Percentiles rank a stretch among this genome's conserved stretches.
Evolutionary conservation across 768 basidiomycete species (phyloP).

Genomic region (Cyathus striatus): DNA sequence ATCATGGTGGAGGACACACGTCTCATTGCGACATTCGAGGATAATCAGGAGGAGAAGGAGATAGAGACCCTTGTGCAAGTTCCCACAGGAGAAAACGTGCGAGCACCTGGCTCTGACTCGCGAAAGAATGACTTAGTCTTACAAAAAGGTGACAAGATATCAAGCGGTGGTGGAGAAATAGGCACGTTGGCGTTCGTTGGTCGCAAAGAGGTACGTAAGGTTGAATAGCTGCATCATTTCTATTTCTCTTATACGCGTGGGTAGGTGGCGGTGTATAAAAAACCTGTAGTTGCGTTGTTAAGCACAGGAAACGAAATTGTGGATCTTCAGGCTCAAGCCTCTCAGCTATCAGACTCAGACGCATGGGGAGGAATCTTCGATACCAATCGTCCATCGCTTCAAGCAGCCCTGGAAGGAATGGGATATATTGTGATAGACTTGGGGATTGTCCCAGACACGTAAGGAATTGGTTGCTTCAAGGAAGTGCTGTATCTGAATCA

Average conservation of each 20-base stretch:
- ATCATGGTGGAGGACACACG: slow-evolving; percentile 94
- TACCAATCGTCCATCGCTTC: slow-evolving; percentile 80
- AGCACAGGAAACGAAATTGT: slow-evolving; percentile 85
- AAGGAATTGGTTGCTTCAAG: too few species aligned
- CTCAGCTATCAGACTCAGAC: slow-evolving; percentile 22
- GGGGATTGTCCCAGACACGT: slow-evolving; percentile 77
- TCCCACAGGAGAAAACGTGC: slow-evolving; percentile 63
- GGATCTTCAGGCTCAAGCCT: slow-evolving; percentile 46
- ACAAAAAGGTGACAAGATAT: slow-evolving; percentile 54
- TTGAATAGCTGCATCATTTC: background rate
- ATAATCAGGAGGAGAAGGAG: slow-evolving; percentile 61
- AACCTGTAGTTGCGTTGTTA: slow-evolving; percentile 73
- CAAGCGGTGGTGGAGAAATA: slow-evolving; percentile 72
- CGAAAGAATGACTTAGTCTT: slow-evolving; percentile 62
- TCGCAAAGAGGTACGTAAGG: slow-evolving; percentile 48
- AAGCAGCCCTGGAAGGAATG: slow-evolving; percentile 61
- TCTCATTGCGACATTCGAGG: slow-evolving; percentile 49
- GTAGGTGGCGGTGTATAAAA: slow-evolving; percentile 65
- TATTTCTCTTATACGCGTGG: background rate
- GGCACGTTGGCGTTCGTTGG: slow-evolving; percentile 82
- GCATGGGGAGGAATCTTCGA: slow-evolving; percentile 77
- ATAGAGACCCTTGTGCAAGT: slow-evolving; percentile 66
- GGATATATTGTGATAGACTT: slow-evolving; percentile 78
- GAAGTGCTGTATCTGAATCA: too few species aligned
- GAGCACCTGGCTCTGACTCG: slow-evolving; percentile 72